Evolutionary conservation across 495 filamentous ascomycete species (phyloP), one percentile per base, ranked within the genome.

Genomic region (Tuber aestivum): DNA sequence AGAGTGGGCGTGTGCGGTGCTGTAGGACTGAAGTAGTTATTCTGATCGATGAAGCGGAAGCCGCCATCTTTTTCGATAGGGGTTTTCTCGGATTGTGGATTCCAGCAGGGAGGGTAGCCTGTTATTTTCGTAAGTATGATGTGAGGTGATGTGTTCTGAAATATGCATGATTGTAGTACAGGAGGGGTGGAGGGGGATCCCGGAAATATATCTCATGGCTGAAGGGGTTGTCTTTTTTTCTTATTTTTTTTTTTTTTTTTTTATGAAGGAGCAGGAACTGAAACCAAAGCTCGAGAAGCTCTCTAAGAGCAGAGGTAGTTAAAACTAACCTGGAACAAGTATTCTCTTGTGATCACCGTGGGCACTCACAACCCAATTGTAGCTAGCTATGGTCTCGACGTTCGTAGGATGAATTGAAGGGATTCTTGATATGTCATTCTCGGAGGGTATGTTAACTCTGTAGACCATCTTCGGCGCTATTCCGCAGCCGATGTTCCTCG

Each of bases 41-140:
- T 79, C 32, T 79, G 78, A 73, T 79, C 76, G 38, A 79, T 76
- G 48, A 79, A 79, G 8, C 77, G 72, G 45, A 79, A 79, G 35
- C 78, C 78, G 32, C 44, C 65, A 40, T 79, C 78, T 20, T 45
- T 44, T 35, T 65, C 56, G 56, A 65, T 65, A 16, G 56, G 56
- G 1, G 56, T 27, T 35, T 32, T 65, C 16, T 72, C 21, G 0
- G 70, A 65, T 65, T 65, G 72, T 9, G 78, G 78, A 23, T 70
- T 79, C 78, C 78, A 79, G 61, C 78, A 79, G 38, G 78, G 41
- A 16, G 78, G 78, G n/a, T 79, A 79, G 9, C 78, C 78, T 79
- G 41, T 27, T 4, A 45, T 42, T 65, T 65, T 21, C 38, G 69
- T 72, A 14, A 72, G 76, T 72, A 75, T 61, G 20, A 41, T 44